These are phyloP conservation scores for Beta vulgaris DNA, from an alignment of 148 eudicot genomes.

Conservation along the genomic window DNA sequence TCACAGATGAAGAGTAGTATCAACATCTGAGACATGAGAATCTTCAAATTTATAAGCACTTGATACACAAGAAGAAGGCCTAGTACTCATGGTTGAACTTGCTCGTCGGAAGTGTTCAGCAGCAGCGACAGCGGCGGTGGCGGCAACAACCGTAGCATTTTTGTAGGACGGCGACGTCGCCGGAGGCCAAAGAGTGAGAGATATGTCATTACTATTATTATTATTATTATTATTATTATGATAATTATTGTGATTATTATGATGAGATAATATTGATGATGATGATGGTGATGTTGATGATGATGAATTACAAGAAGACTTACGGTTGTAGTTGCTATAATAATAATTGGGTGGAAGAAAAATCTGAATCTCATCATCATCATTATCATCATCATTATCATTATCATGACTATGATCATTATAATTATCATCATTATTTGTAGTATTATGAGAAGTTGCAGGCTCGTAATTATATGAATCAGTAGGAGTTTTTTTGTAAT, in stretches of 20 bases:
- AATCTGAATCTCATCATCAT: constrained; percentile 24
- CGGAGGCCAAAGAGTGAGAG: constrained; percentile 32
- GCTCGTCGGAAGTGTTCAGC: constrained; percentile 3
- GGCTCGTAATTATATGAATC: background rate
- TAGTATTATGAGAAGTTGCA: background rate
- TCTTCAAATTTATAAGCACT: constrained; percentile 21
- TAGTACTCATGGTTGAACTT: background rate
- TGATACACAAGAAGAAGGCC: constrained; percentile 13
- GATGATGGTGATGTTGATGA: constrained; percentile 11
- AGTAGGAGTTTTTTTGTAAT: background rate
- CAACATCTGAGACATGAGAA: constrained; percentile 54
- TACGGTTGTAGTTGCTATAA: constrained; percentile 8
- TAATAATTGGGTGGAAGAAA: constrained; percentile 39
- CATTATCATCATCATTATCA: background rate
- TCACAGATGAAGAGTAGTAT: constrained; percentile 93
- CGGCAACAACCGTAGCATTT: background rate
- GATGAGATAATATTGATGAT: constrained; percentile 18
- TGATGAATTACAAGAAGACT: constrained; percentile 3
- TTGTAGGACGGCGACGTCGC: constrained; percentile 9
- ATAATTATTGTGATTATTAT: constrained; percentile 10
- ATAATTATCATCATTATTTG: background rate
- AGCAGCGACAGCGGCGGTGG: background rate
- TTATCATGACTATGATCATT: background rate
- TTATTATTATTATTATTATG: background rate
- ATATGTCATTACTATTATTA: constrained; percentile 16